Evolutionary conservation across 176 grass and related monocot genomes (phyloP).

Genomic region (Oryza meridionalis): DNA sequence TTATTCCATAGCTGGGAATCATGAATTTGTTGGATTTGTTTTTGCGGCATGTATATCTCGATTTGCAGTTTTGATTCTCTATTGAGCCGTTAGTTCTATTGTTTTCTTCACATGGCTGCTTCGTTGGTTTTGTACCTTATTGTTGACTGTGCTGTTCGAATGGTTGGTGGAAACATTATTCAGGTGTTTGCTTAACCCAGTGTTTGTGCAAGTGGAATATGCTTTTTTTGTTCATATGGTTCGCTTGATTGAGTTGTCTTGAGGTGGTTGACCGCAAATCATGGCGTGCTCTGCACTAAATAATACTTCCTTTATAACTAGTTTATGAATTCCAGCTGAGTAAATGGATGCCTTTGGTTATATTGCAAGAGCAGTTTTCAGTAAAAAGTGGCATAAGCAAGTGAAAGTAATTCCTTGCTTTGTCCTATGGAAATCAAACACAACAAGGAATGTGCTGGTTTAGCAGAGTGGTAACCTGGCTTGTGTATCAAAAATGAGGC

Average conservation of each 20-base stretch:
- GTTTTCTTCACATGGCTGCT: not conserved
- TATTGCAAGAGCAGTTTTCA: not conserved
- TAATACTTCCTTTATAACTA: not conserved
- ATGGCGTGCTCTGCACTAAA: constrained; percentile 15
- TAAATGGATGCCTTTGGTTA: constrained; percentile 5
- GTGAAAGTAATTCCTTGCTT: constrained; percentile 33
- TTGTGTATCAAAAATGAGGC: not conserved
- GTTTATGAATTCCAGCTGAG: not conserved
- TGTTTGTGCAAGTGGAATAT: not conserved
- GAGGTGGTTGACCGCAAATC: not conserved
- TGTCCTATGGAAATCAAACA: constrained; percentile 17
- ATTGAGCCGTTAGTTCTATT: not conserved
- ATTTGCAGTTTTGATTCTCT: not conserved
- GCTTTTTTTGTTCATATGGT: not conserved
- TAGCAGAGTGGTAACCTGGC: constrained; percentile 15
- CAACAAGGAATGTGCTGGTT: constrained; percentile 5
- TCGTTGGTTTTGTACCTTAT: not conserved
- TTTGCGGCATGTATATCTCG: not conserved
- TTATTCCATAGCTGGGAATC: not conserved
- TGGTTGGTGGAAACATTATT: not conserved
- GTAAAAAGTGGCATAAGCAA: constrained; percentile 20
- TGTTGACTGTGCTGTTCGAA: constrained; percentile 1
- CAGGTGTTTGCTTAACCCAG: not conserved
- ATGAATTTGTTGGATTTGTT: constrained; percentile 25
- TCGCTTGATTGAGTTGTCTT: not conserved